Base-by-base conservation (phyloP, 1,139 yeast genomes). In the Debaryomyces subglobosus region DNA sequence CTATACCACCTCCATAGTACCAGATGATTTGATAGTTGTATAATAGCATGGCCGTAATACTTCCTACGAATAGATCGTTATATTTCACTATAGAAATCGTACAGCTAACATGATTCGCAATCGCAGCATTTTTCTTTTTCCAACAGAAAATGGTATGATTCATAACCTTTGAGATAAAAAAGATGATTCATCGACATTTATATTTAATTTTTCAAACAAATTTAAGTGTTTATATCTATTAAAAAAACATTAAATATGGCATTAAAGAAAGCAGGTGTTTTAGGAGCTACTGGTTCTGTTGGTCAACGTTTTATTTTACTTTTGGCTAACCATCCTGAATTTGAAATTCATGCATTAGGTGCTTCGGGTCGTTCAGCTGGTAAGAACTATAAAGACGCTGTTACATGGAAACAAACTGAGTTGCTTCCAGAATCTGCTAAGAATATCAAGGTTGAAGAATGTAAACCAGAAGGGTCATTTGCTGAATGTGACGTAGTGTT, bases 251-350 rank as follows among this genome's bases (percentile, higher is more conserved):
- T 42, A 15, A 33, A 47, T 10, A 63, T 61, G 66, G 57, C 51
- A 38, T 51, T 69, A 38, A 79, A 71, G 57, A 81, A 79, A 67
- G 86, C 85, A 15, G 99, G 99, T 73, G 97, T 94, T 60, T 78
- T 94, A 56, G 99, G 99, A 47, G 98, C 98, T 58, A 92, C 98
- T 20, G 99, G 98, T 45, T 86, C 96, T 38, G 99, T 94, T 41
- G 99, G 99, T 47, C 99, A 94, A 72, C 81, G 99, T 61, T 94
- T 94, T 66, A 92, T 94, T 55, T 77, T 92, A 49, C 78, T 94
- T 48, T 78, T 94, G 55, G 82, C 92, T 2, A 74, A 88, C 53
- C 98, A 94, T 65, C 98, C 98, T 30, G 90, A 90, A 53, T 91
- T 95, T 62, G 91, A 89, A 66, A 72, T 94, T 49, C 79, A 82